Conservation (phyloP, 78 protist species). For the Cavenderia fasciculata region DNA sequence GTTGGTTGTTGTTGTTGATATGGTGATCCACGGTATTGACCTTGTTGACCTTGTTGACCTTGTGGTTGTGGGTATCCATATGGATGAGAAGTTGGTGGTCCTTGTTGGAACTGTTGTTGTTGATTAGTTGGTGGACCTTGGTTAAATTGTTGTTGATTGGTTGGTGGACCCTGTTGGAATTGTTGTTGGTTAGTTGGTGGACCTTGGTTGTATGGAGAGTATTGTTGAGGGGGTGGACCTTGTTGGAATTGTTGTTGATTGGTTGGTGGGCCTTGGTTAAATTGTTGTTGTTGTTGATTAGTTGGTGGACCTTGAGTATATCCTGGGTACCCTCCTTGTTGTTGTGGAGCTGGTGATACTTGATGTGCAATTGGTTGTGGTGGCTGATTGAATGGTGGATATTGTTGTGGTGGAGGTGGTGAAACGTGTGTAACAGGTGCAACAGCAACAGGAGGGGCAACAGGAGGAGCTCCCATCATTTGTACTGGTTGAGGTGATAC, state of each 20-base stretch:
- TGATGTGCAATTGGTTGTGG: slow-evolving; percentile 1
- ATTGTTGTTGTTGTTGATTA: background rate
- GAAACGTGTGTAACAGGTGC: background rate
- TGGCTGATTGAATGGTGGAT: background rate
- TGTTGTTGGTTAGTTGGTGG: background rate
- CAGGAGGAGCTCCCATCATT: background rate
- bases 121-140: background rate
- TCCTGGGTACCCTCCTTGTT: background rate
- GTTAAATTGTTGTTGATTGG: background rate
- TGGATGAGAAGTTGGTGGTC: slow-evolving; percentile 6
- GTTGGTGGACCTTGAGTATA: background rate
- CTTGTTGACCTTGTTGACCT: background rate
- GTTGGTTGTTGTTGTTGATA: background rate
- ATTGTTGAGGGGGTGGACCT: background rate
- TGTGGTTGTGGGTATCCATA: background rate
- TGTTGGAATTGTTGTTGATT: background rate
- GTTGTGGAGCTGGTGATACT: background rate
- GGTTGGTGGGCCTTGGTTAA: background rate
- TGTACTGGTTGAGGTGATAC: slow-evolving; percentile 2
- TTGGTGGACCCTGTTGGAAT: background rate
- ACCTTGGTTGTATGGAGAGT: background rate
- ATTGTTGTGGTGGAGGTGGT: slow-evolving; percentile 25
- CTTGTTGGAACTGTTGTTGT: background rate
- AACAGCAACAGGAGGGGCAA: background rate
- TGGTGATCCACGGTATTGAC: background rate